These are phyloP conservation scores for Fusarium sterilihyphosum DNA, from an alignment of 2,329 filamentous ascomycete genomes.

Conservation along the genomic window DNA sequence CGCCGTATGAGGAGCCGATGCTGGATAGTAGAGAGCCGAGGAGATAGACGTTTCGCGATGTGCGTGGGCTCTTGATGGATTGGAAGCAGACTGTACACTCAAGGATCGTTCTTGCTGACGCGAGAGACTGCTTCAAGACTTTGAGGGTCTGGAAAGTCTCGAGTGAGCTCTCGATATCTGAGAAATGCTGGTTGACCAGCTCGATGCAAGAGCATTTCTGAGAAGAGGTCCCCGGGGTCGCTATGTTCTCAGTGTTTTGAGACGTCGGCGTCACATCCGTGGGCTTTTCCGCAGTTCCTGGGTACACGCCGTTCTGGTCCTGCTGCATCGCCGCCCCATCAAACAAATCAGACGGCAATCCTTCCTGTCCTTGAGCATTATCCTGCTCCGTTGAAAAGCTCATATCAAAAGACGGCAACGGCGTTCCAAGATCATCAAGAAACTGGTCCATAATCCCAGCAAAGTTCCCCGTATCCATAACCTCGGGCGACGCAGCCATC, in stretches of 20 bases:
- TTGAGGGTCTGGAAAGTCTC: constrained; percentile 15
- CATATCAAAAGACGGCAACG: neutral
- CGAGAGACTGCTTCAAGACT: constrained; percentile 2
- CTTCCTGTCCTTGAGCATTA: no score
- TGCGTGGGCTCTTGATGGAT: constrained; percentile 5
- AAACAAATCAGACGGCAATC: neutral
- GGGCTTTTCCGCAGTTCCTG: neutral
- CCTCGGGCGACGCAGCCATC: neutral
- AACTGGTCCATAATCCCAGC: constrained; percentile 14
- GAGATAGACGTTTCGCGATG: neutral
- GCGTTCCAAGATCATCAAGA: neutral
- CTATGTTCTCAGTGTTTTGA: neutral
- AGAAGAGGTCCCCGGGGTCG: fast-evolving
- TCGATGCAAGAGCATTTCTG: constrained; percentile 9
- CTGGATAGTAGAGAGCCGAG: neutral
- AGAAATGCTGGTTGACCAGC: constrained; percentile 12
- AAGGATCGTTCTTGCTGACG: neutral
- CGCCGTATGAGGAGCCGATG: constrained; percentile 5
- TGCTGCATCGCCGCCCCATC: neutral
- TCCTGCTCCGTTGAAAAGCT: neutral
- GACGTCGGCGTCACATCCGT: neutral
- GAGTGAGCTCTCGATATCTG: neutral
- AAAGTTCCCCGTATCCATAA: neutral
- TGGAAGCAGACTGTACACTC: constrained; percentile 14
- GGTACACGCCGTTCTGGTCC: neutral